phyloP scores from a whole-genome alignment of 2,329 filamentous ascomycete genomes.

The Fusarium vanettenii region DNA sequence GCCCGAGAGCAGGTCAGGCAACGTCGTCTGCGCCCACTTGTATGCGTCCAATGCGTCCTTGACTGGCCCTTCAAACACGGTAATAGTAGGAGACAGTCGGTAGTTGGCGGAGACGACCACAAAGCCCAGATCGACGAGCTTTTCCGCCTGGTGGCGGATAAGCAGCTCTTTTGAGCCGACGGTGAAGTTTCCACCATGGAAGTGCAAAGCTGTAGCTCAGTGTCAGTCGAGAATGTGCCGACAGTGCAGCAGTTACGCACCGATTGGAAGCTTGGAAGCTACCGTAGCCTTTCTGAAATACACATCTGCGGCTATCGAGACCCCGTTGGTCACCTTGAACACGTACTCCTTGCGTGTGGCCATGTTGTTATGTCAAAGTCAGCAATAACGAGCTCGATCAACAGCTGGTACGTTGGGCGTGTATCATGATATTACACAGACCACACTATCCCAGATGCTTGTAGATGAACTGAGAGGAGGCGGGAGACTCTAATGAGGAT shows the following conservation, averaged over 20 bases:
- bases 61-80: slow-evolving; percentile 3
- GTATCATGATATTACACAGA: neutral
- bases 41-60: neutral
- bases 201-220: neutral
- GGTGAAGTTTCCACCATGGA: neutral
- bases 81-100: slow-evolving; percentile 1
- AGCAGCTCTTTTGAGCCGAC: neutral
- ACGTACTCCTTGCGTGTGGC: neutral
- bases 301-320: neutral
- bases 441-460: neutral
- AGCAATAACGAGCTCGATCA: neutral
- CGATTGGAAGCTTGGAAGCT: neutral
- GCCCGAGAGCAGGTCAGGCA: neutral
- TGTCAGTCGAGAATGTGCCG: neutral
- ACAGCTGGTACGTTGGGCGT: neutral
- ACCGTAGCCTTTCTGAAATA: neutral
- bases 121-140: slow-evolving; percentile 1
- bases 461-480: neutral
- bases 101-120: neutral
- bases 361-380: neutral
- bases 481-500: neutral
- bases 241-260: neutral
- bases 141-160: neutral
- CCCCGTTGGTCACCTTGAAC: neutral
- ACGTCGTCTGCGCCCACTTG: neutral